A percentile compares a stretch with the other conserved stretches of the same genome.
These are phyloP conservation scores for Metarhizium guizhouense DNA, from an alignment of 2,329 filamentous ascomycete genomes.

Conservation along the genomic window DNA sequence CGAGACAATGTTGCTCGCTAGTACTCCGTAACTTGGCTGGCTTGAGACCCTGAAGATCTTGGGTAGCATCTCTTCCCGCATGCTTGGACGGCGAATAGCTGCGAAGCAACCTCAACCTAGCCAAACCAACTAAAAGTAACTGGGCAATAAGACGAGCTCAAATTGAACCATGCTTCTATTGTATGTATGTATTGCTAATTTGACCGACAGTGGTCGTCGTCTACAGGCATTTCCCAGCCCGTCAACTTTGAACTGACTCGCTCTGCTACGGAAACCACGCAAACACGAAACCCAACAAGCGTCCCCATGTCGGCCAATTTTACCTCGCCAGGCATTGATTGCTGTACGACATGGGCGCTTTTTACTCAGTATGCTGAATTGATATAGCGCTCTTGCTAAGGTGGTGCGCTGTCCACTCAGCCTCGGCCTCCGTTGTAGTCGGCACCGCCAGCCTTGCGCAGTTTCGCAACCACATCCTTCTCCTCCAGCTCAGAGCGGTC, in stretches of 20 bases:
- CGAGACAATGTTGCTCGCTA: too few relatives aligned
- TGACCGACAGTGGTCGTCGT: background rate
- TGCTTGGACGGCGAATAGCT: too few relatives aligned
- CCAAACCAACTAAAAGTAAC: too few relatives aligned
- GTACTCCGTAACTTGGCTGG: too few relatives aligned
- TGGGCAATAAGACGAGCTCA: too few relatives aligned
- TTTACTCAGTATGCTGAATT: background rate
- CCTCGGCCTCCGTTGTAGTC: slow-evolving; percentile 62
- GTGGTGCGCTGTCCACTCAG: slow-evolving; percentile 16
- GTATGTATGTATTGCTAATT: background rate
- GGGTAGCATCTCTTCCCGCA: too few relatives aligned
- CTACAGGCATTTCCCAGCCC: background rate
- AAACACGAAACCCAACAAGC: background rate
- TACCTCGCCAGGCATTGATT: background rate
- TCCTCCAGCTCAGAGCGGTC: slow-evolving; percentile 53
- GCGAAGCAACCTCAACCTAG: too few relatives aligned
- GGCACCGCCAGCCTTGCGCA: slow-evolving; percentile 59
- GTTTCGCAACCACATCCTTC: slow-evolving; percentile 48
- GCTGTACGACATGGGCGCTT: too few relatives aligned
- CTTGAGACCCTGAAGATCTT: too few relatives aligned
- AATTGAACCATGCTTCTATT: background rate
- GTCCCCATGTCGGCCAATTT: background rate
- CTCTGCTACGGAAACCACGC: background rate
- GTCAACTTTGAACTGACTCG: background rate
- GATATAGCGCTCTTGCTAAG: background rate